phyloP scores from a whole-genome alignment of 2,329 filamentous ascomycete genomes.

The Aspergillus pseudoviridinutans region DNA sequence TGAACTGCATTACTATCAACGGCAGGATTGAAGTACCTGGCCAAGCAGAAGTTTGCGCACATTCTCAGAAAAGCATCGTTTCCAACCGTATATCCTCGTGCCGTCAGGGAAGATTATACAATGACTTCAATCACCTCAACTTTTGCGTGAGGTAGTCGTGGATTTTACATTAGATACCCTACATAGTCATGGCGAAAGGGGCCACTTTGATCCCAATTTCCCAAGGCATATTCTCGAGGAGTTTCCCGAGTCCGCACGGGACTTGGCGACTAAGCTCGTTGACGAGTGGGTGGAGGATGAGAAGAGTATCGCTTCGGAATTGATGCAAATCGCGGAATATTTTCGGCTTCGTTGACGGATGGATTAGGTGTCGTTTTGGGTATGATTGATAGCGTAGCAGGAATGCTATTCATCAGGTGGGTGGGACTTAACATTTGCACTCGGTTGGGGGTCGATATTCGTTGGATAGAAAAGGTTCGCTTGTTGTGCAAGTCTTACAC shows the following conservation, averaged over 20 bases:
- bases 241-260: conserved; percentile 14
- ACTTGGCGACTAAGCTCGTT: conserved; percentile 15
- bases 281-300: neutral
- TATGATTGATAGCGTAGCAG: neutral
- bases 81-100: neutral
- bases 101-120: neutral
- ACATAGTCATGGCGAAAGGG: conserved; percentile 3
- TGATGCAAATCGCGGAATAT: neutral
- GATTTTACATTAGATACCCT: neutral
- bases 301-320: neutral
- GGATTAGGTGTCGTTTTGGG: neutral
- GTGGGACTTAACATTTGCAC: neutral
- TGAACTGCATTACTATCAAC: no score
- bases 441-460: neutral
- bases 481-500: neutral
- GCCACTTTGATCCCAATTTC: conserved; percentile 21
- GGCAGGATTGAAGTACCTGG: neutral
- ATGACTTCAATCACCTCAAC: neutral
- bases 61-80: neutral
- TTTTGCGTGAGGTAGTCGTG: neutral
- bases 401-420: neutral
- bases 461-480: neutral
- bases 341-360: neutral
- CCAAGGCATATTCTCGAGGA: conserved; percentile 9
- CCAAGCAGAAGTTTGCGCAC: neutral